Evolutionary conservation across 495 filamentous ascomycete species (phyloP), one percentile per base, ranked within the genome.

Genomic region (Penicillium chermesinum): DNA sequence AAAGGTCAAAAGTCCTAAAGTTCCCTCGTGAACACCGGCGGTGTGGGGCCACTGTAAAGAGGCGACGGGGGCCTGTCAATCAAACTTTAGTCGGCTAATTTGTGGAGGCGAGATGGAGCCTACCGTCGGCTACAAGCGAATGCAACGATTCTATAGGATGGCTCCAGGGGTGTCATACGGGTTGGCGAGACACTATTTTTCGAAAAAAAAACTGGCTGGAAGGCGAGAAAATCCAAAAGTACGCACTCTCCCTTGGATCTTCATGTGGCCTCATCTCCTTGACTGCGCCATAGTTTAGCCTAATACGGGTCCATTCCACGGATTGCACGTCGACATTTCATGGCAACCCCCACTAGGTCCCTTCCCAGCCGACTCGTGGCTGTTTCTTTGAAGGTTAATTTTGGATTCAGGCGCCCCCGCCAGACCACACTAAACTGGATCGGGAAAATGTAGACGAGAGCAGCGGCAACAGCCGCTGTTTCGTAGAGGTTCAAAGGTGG

Each of bases 381-480:
- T 4, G 25, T 10, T 10, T 10, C 10, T 10, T 30, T 10, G 25
- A 30, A 30, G 25, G 33, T 17, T 35, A 41, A 41, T 22, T 27
- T 33, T 38, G 6, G 35, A 38, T 38, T 14, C 35, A 30, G 38
- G 19, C 42, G 42, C 9, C 3, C 25, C 43, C 30, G 14, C 22
- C 45, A 30, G 37, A 34, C 19, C 19, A 4, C 4, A 19, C 54
- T 57, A 58, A 46, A 22, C 52, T 44, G 2, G 1, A 34, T 54
- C 27, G 5, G 27, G 55, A 41, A 58, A 54, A 48, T 42, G 36
- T 51, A 58, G 39, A 51, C 55, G 55, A 58, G 32, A 15, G 35
- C 19, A 13, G 25, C 30, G 39, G 39, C 8, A 5, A 32, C 27
- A 32, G 12, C 33, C 0, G 20, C 40, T 30, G n/a, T 9, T 36